Base-by-base conservation (phyloP, 768 basidiomycete species). In the Calocybe gangraenosa region DNA sequence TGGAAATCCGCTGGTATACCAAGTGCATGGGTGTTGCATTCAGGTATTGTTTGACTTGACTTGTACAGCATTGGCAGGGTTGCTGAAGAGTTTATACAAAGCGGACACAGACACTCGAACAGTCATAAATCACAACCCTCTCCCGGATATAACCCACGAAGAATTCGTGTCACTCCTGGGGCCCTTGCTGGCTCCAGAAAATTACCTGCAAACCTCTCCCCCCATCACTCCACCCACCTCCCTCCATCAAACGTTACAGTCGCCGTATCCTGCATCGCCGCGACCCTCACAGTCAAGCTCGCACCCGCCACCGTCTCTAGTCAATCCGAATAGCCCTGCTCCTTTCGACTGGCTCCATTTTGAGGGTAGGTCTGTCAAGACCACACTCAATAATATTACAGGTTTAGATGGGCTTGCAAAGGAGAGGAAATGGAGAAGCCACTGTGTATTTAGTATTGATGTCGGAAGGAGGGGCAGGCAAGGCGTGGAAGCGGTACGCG, bases 291-390 rank as follows among this genome's bases (percentile, higher is more conserved):
- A 64, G 25, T 60, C 63, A 15, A 51, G 58, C 15, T 58, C 46
- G 20, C 65, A 46, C 35, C 61, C 62, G 23, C 37, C 54, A 22
- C 58, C 56, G 17, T 56, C 67, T 37, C 62, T 69, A 38, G 59
- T 56, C 25, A 79, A 71, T 45, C 69, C 73, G 7, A 73, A 76
- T 49, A 82, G 78, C 39, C 82, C 83, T 0, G 86, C 88, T 0
- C 90, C 88, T 0, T 86, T 92, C 42, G 86, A 92, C 52, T 90
- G 89, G 87, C 65, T 92, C 5, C 88, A 92, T 56, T 87, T 92
- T 48, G 89, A 92, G 54, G 89, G 88, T 3, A 70, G 89, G 2
- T 84, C 78, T 0, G 81, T 86, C 23, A 87, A 85, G 62, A 89
- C 85, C 8, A 92, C 88, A 3, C 63, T 87, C 20, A 81, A 71